phyloP scores from a whole-genome alignment of 176 grass and related monocot genomes.

The Bolboschoenus planiculmis region DNA sequence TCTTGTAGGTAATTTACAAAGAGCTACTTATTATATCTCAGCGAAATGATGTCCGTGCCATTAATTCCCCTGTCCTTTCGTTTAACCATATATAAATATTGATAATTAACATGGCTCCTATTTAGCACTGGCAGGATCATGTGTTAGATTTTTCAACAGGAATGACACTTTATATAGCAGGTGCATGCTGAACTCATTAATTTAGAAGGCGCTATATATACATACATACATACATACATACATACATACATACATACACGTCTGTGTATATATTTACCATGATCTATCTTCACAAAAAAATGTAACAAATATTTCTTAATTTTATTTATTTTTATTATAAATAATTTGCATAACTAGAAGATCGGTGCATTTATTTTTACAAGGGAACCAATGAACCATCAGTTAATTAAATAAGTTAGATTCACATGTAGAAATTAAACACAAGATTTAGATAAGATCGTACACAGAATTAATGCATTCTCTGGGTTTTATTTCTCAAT shows the following conservation, averaged over 20 bases:
- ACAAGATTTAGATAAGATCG: neutral
- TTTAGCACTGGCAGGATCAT: slow-evolving; percentile 17
- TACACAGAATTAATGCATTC: neutral
- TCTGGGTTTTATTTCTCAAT: neutral
- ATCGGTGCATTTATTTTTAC: slow-evolving; percentile 15
- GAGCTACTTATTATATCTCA: slow-evolving; percentile 22
- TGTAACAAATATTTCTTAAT: neutral
- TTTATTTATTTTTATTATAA: neutral
- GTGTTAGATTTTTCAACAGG: slow-evolving; percentile 22
- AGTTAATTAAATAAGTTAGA: slow-evolving; percentile 1
- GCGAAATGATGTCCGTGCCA: slow-evolving; percentile 16
- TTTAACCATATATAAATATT: slow-evolving; percentile 15
- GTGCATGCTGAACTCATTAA: neutral
- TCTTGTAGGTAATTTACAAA: slow-evolving; percentile 15
- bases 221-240: neutral
- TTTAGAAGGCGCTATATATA: neutral
- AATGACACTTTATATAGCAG: neutral
- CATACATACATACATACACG: neutral
- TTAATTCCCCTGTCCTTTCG: slow-evolving; percentile 22
- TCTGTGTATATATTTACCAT: neutral
- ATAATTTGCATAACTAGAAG: neutral
- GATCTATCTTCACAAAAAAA: neutral
- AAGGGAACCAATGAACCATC: neutral
- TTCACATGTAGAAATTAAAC: neutral
- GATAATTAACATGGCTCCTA: slow-evolving; percentile 13